Evolutionary conservation across 129 eudicot genomes (phyloP).

Genomic region (Solidago caesia): DNA sequence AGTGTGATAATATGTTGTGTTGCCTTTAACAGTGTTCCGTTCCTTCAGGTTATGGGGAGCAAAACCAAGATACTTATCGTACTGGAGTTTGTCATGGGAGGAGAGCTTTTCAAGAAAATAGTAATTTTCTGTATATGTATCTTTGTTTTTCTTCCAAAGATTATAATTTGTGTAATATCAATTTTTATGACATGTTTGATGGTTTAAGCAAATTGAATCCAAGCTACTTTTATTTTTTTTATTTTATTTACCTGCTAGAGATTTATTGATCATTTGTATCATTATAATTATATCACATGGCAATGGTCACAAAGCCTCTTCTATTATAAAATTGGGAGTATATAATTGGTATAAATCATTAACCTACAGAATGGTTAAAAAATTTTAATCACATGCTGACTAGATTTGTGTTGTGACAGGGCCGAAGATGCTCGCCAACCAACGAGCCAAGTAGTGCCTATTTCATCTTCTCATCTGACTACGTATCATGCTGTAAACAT

Average conservation of each 20-base stretch:
- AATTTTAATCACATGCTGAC: neutral
- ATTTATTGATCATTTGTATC: neutral
- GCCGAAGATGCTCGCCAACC: conserved; percentile 68
- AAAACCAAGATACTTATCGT: conserved; percentile 88
- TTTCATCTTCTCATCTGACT: conserved; percentile 58
- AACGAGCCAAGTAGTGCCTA: conserved; percentile 63
- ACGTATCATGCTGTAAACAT: conserved; percentile 66
- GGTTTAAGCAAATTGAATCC: neutral
- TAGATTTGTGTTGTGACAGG: conserved; percentile 32
- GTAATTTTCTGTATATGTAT: conserved; percentile 40
- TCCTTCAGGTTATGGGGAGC: conserved; percentile 90
- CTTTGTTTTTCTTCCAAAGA: neutral
- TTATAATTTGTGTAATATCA: no score
- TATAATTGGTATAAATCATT: neutral
- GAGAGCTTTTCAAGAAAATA: conserved; percentile 97
- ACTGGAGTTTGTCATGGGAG: conserved; percentile 89
- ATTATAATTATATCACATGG: neutral
- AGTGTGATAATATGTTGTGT: neutral
- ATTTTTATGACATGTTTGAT: no score
- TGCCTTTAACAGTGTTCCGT: conserved; percentile 16
- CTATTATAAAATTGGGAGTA: neutral
- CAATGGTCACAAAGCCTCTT: neutral
- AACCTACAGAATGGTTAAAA: neutral
- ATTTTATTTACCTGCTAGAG: no score
- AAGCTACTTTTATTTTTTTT: neutral